Conservation (phyloP, 345 rosid genomes). For the Populus pruinosa region DNA sequence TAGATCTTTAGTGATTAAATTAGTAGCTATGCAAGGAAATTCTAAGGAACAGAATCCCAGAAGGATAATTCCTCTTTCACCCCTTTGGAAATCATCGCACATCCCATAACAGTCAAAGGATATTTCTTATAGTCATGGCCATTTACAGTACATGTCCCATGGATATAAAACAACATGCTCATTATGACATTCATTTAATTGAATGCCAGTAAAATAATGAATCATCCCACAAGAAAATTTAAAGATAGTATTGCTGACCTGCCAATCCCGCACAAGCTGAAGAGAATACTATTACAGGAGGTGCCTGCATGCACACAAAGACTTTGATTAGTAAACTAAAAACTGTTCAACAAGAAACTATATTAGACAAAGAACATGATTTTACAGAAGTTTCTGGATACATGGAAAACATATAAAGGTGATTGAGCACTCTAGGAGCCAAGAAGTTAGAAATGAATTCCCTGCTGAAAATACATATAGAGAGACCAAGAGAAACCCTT, state of each 20-base stretch:
- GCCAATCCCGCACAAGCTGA: conserved; percentile 87
- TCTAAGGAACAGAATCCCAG: not conserved
- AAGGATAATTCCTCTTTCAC: not conserved
- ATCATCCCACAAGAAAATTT: not conserved
- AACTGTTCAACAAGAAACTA: not conserved
- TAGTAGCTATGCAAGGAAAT: not conserved
- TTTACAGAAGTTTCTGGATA: not conserved
- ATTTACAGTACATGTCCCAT: not conserved
- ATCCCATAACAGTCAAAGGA: not conserved
- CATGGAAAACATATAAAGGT: not conserved
- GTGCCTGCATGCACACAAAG: conserved; percentile 58
- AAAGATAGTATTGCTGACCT: conserved; percentile 41
- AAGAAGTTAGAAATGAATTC: not conserved
- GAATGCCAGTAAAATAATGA: not conserved
- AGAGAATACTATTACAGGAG: conserved; percentile 89
- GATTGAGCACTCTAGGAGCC: not conserved
- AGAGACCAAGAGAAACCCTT: not conserved
- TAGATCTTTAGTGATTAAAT: not conserved
- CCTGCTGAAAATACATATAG: not conserved
- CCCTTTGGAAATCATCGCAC: not conserved
- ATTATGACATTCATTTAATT: not conserved
- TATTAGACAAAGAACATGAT: not conserved
- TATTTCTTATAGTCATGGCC: not conserved
- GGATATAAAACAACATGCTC: not conserved
- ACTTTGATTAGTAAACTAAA: not conserved